Percentiles rank a stretch among this genome's conserved stretches.
Evolutionary conservation across 164 flowering plant species (phyloP).

Genomic region (Vitis amurensis): DNA sequence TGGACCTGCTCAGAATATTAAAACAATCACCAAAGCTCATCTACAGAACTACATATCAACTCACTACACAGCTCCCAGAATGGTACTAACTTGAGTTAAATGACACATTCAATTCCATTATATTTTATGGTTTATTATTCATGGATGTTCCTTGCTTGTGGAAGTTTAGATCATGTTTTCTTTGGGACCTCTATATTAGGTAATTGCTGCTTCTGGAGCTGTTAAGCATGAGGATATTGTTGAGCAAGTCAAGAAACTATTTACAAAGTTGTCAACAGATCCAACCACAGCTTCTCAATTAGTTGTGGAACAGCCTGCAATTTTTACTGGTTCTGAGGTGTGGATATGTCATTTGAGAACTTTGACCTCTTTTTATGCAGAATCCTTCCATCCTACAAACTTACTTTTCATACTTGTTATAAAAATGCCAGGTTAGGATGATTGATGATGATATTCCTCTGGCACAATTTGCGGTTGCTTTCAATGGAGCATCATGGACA

Average conservation of each 20-base stretch:
- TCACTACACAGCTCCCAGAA: constrained; percentile 91
- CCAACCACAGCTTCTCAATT: constrained; percentile 79
- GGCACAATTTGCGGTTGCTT: constrained; percentile 97
- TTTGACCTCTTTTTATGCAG: neutral
- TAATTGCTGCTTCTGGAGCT: constrained; percentile 90
- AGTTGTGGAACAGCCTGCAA: constrained; percentile 72
- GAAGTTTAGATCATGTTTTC: neutral
- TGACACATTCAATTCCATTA: neutral
- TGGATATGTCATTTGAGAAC: neutral
- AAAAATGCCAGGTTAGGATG: constrained; percentile 68
- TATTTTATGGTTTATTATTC: neutral
- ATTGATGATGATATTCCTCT: constrained; percentile 85
- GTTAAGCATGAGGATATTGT: constrained; percentile 95
- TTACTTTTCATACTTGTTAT: neutral
- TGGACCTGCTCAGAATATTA: constrained; percentile 87
- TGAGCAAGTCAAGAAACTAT: constrained; percentile 72
- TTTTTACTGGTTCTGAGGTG: constrained; percentile 98
- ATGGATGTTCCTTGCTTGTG: neutral
- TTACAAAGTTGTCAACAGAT: constrained; percentile 77
- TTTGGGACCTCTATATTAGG: constrained; percentile 40
- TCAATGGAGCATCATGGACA: constrained; percentile 93
- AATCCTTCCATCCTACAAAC: neutral
- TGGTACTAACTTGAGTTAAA: constrained; percentile 42
- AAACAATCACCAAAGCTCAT: constrained; percentile 65
- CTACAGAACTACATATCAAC: constrained; percentile 75